Evolutionary conservation across 2,329 filamentous ascomycete species (phyloP).

Genomic region (Drechmeria coniospora): DNA sequence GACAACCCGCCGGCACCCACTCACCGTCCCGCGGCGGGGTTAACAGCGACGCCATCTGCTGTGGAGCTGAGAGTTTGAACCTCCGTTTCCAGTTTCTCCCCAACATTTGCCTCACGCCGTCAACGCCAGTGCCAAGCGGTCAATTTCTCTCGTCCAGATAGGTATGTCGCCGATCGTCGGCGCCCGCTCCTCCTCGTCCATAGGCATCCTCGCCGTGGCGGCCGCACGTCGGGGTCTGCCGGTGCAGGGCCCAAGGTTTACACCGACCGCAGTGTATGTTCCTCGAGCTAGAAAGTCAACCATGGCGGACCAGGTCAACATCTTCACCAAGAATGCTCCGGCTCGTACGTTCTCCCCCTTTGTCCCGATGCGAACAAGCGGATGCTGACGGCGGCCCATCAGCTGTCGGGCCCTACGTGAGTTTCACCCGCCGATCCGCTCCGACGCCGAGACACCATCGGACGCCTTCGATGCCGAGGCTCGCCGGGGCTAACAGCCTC

Average conservation of each 20-base stretch:
- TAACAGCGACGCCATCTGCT: too few relatives aligned
- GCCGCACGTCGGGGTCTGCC: constrained; percentile 2
- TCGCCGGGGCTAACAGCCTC: constrained; percentile 1
- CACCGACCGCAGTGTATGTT: constrained; percentile 12
- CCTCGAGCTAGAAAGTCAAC: constrained; percentile 20
- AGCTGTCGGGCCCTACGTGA: constrained; percentile 51
- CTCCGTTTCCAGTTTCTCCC: too few relatives aligned
- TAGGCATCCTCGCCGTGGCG: constrained; percentile 1
- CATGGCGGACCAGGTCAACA: constrained; percentile 31
- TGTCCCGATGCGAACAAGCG: constrained; percentile 2
- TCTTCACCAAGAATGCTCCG: constrained; percentile 45
- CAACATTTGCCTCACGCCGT: not conserved
- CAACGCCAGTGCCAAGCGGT: too few relatives aligned
- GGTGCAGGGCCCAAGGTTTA: constrained; percentile 12
- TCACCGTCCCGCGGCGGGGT: too few relatives aligned
- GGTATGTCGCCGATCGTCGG: constrained; percentile 10
- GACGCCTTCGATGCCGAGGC: not conserved
- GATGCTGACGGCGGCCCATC: constrained; percentile 2
- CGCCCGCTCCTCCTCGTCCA: not conserved
- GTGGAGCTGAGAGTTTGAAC: too few relatives aligned
- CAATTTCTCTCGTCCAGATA: too few relatives aligned
- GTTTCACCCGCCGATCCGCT: constrained; percentile 10
- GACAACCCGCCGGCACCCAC: too few relatives aligned
- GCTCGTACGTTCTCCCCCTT: constrained; percentile 28
- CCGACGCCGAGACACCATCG: not conserved